A percentile compares a stretch with the other conserved stretches of the same genome.
Evolutionary conservation across 345 rosid species (phyloP).

Genomic region (Eucalyptus albens): DNA sequence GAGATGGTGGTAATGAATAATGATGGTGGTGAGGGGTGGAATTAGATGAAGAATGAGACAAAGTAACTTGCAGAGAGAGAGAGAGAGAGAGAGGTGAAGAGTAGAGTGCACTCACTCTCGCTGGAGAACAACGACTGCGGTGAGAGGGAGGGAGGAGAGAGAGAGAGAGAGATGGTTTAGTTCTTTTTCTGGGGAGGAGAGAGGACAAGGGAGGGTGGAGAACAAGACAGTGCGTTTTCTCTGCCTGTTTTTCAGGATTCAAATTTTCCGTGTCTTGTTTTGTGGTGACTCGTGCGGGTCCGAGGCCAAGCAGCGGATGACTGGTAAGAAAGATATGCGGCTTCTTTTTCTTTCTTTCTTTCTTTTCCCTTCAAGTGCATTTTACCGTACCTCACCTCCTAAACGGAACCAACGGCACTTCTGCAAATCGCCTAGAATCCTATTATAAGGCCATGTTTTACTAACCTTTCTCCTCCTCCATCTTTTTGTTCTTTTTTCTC

Average conservation of each 20-base stretch:
- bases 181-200: background rate
- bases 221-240: background rate
- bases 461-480: too few species aligned
- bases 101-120: background rate
- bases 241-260: background rate
- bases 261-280: background rate
- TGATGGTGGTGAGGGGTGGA: background rate
- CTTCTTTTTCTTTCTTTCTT: background rate
- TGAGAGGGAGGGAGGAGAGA: background rate
- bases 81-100: background rate
- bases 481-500: too few species aligned
- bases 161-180: background rate
- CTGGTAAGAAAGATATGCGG: background rate
- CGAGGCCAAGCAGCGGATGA: background rate
- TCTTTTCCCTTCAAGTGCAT: background rate
- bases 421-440: background rate
- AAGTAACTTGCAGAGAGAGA: background rate
- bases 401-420: background rate
- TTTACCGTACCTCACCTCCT: background rate
- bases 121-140: background rate
- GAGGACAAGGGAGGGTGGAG: background rate
- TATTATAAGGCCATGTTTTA: background rate
- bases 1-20: background rate
- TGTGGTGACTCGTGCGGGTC: background rate
- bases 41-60: background rate